phyloP scores from a whole-genome alignment of 495 filamentous ascomycete species.

The Penicillium soppii region DNA sequence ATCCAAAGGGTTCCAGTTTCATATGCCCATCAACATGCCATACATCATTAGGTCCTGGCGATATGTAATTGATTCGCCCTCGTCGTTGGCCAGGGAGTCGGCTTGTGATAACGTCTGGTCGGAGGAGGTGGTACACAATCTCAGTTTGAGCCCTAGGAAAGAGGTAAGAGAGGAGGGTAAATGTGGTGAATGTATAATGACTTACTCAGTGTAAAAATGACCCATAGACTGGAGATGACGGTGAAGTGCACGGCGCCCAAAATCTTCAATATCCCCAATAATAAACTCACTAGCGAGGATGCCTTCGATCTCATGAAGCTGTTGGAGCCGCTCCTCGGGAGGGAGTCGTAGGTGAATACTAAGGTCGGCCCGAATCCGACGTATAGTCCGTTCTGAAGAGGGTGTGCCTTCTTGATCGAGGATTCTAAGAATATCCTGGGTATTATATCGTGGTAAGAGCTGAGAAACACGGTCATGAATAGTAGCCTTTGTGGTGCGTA shows the following conservation, averaged over 20 bases:
- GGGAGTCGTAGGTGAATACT: neutral
- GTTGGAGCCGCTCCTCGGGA: neutral
- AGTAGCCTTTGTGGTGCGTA: neutral
- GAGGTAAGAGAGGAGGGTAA: no score
- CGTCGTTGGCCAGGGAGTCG: neutral
- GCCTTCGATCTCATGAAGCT: neutral
- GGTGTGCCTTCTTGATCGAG: neutral
- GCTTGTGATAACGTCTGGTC: neutral
- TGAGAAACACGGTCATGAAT: neutral
- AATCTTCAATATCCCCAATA: neutral
- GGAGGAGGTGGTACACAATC: neutral
- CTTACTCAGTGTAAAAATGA: neutral
- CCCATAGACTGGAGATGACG: neutral
- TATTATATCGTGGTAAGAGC: neutral
- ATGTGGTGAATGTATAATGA: no score
- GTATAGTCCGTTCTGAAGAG: neutral
- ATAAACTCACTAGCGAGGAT: neutral
- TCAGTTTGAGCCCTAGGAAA: neutral
- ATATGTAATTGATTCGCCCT: neutral
- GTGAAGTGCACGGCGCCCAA: neutral
- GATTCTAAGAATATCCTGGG: neutral
- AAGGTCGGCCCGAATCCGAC: neutral
- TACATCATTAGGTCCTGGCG: no score
- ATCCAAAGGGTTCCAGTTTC: neutral
- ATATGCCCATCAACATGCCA: neutral